These are phyloP conservation scores for Sporothrix mexicana DNA, from an alignment of 2,329 filamentous ascomycete genomes.

Conservation along the genomic window DNA sequence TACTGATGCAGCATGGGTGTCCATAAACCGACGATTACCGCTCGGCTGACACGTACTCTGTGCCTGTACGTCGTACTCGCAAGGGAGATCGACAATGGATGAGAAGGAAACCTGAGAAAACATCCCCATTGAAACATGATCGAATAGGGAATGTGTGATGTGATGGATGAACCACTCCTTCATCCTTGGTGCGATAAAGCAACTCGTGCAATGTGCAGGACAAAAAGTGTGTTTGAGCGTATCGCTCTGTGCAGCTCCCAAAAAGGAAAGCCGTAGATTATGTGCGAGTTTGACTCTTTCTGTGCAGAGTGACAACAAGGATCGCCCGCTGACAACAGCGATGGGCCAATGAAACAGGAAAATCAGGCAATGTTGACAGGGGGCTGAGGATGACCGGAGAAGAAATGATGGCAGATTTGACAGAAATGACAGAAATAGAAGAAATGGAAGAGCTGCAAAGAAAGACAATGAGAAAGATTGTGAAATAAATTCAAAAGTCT, in stretches of 20 bases:
- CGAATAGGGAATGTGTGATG: constrained; percentile 3
- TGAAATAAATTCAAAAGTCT: too few species aligned
- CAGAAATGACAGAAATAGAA: not conserved
- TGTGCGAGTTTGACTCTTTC: not conserved
- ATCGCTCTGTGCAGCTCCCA: not conserved
- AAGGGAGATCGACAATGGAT: not conserved
- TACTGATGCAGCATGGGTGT: not conserved
- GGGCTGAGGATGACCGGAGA: not conserved
- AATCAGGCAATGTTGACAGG: constrained; percentile 21
- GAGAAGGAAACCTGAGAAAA: not conserved
- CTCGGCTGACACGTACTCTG: not conserved
- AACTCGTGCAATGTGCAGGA: not conserved
- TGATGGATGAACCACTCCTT: not conserved
- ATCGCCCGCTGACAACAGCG: constrained; percentile 17
- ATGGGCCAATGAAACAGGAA: constrained; percentile 29
- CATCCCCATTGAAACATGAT: not conserved
- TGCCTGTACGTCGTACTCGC: not conserved
- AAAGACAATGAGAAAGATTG: not conserved
- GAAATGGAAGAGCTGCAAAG: not conserved
- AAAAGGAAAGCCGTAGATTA: constrained; percentile 22
- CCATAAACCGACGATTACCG: constrained; percentile 4
- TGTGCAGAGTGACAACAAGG: not conserved
- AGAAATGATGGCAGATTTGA: constrained; percentile 21
- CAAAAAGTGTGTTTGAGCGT: not conserved
- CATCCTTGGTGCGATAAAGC: not conserved